phyloP scores from a whole-genome alignment of 176 grass and related monocot genomes.

The Oryza coarctata region DNA sequence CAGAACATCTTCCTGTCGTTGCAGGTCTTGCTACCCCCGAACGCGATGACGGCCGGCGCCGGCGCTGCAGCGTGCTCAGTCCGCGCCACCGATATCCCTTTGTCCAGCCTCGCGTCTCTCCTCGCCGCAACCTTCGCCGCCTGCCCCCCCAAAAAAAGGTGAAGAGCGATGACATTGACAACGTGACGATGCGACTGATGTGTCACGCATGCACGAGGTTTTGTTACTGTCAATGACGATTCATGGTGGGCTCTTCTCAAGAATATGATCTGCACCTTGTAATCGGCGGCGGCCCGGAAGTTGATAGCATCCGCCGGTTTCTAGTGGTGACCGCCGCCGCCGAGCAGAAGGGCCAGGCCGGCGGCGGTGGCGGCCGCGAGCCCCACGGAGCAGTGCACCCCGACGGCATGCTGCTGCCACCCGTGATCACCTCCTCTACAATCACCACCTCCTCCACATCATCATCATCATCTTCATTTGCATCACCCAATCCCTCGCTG shows the following conservation, averaged over 20 bases:
- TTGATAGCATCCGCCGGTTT: neutral
- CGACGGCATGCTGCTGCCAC: constrained; percentile 22
- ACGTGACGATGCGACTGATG: no score
- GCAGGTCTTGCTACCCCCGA: no score
- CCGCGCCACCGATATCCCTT: neutral
- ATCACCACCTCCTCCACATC: no score
- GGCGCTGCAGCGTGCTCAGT: no score
- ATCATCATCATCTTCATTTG: neutral
- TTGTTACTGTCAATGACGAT: neutral
- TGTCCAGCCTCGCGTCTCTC: neutral
- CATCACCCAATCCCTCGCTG: neutral
- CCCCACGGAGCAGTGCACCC: neutral
- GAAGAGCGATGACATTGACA: neutral
- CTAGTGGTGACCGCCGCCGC: no score
- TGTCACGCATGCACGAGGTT: no score
- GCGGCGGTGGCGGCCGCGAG: neutral
- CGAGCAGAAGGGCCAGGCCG: neutral
- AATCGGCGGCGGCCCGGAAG: neutral
- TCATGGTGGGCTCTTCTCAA: neutral
- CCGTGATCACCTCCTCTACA: neutral
- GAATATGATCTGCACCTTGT: neutral
- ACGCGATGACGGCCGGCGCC: neutral
- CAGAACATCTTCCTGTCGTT: no score
- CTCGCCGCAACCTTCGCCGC: neutral
- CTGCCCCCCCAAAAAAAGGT: neutral